Evolutionary conservation across 116 monocot genomes (phyloP).

Genomic region (Posidonia oceanica): DNA sequence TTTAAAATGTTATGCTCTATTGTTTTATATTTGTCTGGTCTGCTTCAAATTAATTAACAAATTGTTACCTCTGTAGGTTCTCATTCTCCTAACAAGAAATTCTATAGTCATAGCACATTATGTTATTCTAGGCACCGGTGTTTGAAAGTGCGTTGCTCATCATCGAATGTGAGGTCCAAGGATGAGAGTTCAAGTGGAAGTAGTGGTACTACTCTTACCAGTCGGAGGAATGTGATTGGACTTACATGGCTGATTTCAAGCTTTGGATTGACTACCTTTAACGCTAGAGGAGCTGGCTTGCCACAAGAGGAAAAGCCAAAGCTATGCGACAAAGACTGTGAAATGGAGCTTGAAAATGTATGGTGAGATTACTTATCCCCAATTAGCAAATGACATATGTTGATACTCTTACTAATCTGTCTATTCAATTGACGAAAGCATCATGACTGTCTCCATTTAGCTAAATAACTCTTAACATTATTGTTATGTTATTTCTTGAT

Average conservation of each 20-base stretch:
- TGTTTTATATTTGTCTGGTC: too few relatives aligned
- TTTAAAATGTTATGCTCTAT: too few relatives aligned
- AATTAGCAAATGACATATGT: neutral
- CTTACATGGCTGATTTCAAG: constrained; percentile 20
- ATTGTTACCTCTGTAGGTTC: neutral
- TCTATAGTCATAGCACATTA: neutral
- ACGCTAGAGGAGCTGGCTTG: constrained; percentile 50
- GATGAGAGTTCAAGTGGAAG: neutral
- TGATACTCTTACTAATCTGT: too few relatives aligned
- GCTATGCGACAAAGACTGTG: constrained; percentile 66
- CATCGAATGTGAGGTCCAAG: neutral
- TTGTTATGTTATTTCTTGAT: too few relatives aligned
- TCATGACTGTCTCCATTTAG: too few relatives aligned
- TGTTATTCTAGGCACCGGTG: neutral
- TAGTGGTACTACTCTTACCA: constrained; percentile 7
- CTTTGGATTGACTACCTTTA: constrained; percentile 10
- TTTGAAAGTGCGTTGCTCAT: constrained; percentile 7
- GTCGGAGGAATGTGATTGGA: constrained; percentile 39
- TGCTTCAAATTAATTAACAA: neutral
- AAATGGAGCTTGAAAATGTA: constrained; percentile 98
- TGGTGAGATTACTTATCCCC: constrained; percentile 44
- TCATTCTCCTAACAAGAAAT: neutral
- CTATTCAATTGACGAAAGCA: too few relatives aligned
- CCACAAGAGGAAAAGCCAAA: constrained; percentile 82
- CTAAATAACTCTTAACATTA: too few relatives aligned